Evolutionary conservation across 2,329 filamentous ascomycete species (phyloP).

Genomic region (Aspergillus felis): DNA sequence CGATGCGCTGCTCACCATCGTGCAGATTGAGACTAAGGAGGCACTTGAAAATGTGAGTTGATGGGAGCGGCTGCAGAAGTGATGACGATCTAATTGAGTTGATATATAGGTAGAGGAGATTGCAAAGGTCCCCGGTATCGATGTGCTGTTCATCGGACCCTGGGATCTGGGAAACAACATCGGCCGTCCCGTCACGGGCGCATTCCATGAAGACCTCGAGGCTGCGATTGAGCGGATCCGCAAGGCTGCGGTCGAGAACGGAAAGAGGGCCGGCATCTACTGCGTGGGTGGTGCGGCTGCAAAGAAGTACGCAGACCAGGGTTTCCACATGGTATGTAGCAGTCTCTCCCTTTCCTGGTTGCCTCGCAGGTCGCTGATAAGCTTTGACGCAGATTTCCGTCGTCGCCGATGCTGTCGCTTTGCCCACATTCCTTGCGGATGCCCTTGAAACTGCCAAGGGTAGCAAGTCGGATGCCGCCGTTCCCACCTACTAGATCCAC

Average conservation of each 20-base stretch:
- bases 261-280: constrained; percentile 55
- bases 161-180: constrained; percentile 58
- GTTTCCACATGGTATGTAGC: constrained; percentile 51
- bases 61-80: neutral
- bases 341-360: neutral
- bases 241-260: constrained; percentile 48
- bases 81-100: neutral
- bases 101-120: constrained; percentile 43
- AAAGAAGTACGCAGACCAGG: constrained; percentile 49
- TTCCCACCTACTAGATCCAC: constrained; percentile 6
- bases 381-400: constrained; percentile 32
- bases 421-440: constrained; percentile 40
- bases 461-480: constrained; percentile 9
- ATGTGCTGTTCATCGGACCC: constrained; percentile 52
- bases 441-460: constrained; percentile 33
- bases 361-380: neutral
- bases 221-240: constrained; percentile 51
- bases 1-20: constrained; percentile 48
- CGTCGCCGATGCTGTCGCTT: constrained; percentile 44
- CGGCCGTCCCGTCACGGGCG: constrained; percentile 48
- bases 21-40: constrained; percentile 42
- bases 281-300: constrained; percentile 51
- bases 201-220: constrained; percentile 49
- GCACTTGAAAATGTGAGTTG: constrained; percentile 34
- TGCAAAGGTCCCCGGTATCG: constrained; percentile 50